Evolutionary conservation across 2,329 filamentous ascomycete species (phyloP), one percentile per base, ranked within the genome.

Genomic region (Phyllosticta capitalensis): DNA sequence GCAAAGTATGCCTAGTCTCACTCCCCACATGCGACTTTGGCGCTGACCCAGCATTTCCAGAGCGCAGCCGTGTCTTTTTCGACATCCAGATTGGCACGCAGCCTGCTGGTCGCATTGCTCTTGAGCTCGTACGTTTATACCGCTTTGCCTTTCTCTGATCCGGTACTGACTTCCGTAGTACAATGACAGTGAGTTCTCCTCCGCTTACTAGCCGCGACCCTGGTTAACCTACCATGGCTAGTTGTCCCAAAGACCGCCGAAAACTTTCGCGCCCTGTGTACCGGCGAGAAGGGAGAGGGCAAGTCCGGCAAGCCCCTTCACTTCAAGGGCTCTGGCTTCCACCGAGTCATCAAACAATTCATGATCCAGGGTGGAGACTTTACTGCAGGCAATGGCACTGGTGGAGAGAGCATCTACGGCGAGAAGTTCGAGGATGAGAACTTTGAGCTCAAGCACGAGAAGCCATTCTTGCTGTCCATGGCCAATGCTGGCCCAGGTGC

Each of bases 301-400:
- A 89, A 89, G 72, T 76, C 83, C 28, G 92, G 91, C 72, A 92
- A 92, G 77, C 88, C 87, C 52, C 82, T 99, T 57, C 88, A 90
- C 79, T 99, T 90, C 84, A 96, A 96, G 81, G 83, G 90, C 66
- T 95, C 89, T 62, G 80, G 79, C 67, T 97, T 99, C 81, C 92
- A 99, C 80, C 89, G 92, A 56, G 89, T 99, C 64, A 99, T 99
- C 79, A 96, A 96, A 81, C 84, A 89, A 69, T 99, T 99, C 77
- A 97, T 99, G 92, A 94, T 96, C 70, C 89, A 96, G 78, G 92
- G 94, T 71, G 92, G 94, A 75, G 94, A 97, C 75, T 99, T 99
- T 74, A 99, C 92, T 54, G 86, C 84, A 59, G 90, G 90, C 72
- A 92, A 97, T 72, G 94, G 92, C 65, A 97, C 92, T 24, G 92